Base-by-base conservation (phyloP, 345 rosid species). In the Ceriops decandra region DNA sequence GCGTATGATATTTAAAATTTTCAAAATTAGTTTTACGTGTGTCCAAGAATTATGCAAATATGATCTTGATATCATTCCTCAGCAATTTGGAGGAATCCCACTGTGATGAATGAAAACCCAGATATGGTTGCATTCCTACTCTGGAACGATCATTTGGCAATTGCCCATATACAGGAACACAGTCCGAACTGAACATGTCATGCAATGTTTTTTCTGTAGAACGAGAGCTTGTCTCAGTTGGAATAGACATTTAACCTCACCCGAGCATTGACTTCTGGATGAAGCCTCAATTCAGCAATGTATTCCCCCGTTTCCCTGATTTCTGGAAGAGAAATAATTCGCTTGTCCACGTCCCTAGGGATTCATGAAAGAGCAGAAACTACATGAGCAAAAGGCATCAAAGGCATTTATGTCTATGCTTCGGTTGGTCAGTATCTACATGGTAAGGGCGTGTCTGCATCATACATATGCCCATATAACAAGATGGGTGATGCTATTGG, bases 241-340 rank as follows among this genome's bases (percentile, higher is more conserved):
- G 96, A 91, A 69, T 11, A 85, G 68, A 95, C 97, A 57, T 85
- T 95, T 76, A 95, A 32, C 84, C 81, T 85, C 69, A 91, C 83
- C 63, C 79, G 88, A 52, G 97, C 97, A 36, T 86, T 87, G 67
- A 95, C 97, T 76, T 95, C 97, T 0, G 97, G 95, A 62, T 91
- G 99, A 77, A 95, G 97, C 82, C 87, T 95, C 47, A 95, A 85
- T 77, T 95, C 95, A 26, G 95, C 98, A 21, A 88, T 68, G 74
- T 91, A 89, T 79, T 89, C 96, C 64, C 98, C 98, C 0, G 91
- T 87, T 82, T 93, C 98, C 68, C 95, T 84, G 59, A 93, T 91
- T 60, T 93, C 98, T 4, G 97, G 98, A 74, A 93, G 82, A 53
- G 71, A 64, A 53, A 93, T 89, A 56, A 91, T 64, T 30, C 88